Base-by-base conservation (phyloP, 441 rosid species). In the Gossypium lobatum region DNA sequence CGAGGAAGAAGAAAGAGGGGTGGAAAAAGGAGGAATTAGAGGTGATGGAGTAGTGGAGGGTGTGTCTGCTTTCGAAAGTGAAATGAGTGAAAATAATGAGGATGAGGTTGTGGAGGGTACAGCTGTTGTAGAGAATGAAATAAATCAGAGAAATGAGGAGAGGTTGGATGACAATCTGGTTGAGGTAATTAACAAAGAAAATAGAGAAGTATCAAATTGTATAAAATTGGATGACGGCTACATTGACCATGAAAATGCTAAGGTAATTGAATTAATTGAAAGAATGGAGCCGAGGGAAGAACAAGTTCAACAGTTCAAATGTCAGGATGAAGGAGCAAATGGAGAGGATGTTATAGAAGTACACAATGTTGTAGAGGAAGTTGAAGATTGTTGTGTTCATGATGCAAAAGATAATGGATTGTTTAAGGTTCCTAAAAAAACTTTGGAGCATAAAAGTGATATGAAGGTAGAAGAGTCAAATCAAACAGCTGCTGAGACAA, bases 361-460 rank as follows among this genome's bases (percentile, higher is more conserved):
- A 77, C 80, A 58, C 54, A 60, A 55, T 70, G 74, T 66, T 55
- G 13, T 57, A 16, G 82, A 78, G 63, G 83, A 79, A 39, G 79
- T 76, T 66, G 83, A 77, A 78, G 83, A 77, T 70, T 80, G 64
- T 73, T 78, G 72, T 64, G 53, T 23, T 75, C 76, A 39, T 48
- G 80, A 69, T 54, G 76, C 76, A 37, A 79, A 75, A 72, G 79
- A 76, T 74, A 78, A 59, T 71, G 83, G 71, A 73, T 73, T 70
- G 66, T 75, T 68, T 58, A 72, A 76, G 79, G 81, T 69, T 69
- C 80, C 80, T 72, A 86, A 81, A 74, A 81, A 77, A 64, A 86
- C 89, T 71, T 54, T 53, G 64, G 88, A 82, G 64, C 79, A 59
- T 76, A 84, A 79, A 73, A 78, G 78, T 72, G 71, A 65, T 74